phyloP scores from a whole-genome alignment of 2,329 filamentous ascomycete species.

The Zarea fungicola region DNA sequence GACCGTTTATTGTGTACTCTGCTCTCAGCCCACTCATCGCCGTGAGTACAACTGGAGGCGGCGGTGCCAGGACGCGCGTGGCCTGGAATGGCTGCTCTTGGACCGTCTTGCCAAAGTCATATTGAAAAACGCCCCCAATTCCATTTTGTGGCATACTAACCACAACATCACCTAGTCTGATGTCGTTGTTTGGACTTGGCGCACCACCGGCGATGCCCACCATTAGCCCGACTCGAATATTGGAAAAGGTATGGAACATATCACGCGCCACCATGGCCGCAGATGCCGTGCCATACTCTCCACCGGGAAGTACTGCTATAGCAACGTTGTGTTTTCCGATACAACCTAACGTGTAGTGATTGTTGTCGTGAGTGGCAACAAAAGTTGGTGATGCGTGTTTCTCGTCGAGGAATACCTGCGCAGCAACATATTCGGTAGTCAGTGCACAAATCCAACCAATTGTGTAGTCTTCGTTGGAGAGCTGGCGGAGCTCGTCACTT shows the following conservation, averaged over 20 bases:
- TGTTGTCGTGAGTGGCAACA: conserved; percentile 16
- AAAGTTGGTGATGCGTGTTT: conserved; percentile 7
- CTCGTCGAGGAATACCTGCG: conserved; percentile 19
- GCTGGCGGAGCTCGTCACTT: too few relatives aligned
- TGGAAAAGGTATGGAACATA: too few relatives aligned
- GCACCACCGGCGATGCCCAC: conserved; percentile 16
- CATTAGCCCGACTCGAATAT: conserved; percentile 14
- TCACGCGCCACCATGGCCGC: too few relatives aligned
- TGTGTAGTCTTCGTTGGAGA: conserved; percentile 21
- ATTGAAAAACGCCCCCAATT: conserved; percentile 9
- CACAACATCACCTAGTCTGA: conserved; percentile 15
- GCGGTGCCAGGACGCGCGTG: conserved; percentile 1
- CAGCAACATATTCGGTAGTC: conserved; percentile 17
- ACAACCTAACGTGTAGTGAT: conserved; percentile 21
- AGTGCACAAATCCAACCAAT: conserved; percentile 24
- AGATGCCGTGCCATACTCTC: too few relatives aligned
- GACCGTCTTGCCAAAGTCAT: conserved; percentile 9
- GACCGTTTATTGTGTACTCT: too few relatives aligned
- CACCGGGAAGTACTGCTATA: too few relatives aligned
- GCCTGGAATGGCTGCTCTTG: neutral
- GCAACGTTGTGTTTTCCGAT: conserved; percentile 25
- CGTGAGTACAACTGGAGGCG: conserved; percentile 1
- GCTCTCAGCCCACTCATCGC: too few relatives aligned
- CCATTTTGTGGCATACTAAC: conserved; percentile 4
- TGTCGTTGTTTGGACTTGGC: conserved; percentile 9